A percentile compares a stretch with the other conserved stretches of the same genome.
Conservation (phyloP, 371 early-diverging fungal genomes). For the Lichtheimia ornata region DNA sequence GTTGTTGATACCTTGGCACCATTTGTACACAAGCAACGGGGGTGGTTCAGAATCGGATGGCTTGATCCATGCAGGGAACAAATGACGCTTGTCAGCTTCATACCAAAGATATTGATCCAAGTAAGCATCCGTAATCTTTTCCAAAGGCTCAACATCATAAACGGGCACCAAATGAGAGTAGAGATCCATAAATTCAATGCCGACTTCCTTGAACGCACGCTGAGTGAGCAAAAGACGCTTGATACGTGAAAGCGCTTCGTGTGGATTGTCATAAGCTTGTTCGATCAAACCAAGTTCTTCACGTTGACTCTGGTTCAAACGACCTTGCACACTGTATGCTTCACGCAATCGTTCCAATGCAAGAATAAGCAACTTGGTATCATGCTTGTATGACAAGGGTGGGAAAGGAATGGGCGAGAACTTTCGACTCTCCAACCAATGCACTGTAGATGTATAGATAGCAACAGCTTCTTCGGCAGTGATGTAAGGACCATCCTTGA, state of each 20-base stretch:
- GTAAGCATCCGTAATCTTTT: slow-evolving; percentile 99
- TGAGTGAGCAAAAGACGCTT: slow-evolving; percentile 96
- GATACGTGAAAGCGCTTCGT: slow-evolving; percentile 92
- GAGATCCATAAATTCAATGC: slow-evolving; percentile 98
- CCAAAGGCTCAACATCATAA: slow-evolving; percentile 96
- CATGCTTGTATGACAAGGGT: slow-evolving; percentile 98
- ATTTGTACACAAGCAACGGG: slow-evolving; percentile 95
- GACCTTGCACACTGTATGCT: slow-evolving; percentile 94
- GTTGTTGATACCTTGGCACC: slow-evolving; percentile 98
- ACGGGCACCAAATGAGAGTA: slow-evolving; percentile 95
- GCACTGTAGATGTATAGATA: slow-evolving; percentile 95
- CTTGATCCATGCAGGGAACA: slow-evolving; percentile 98
- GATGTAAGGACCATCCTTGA: slow-evolving; percentile 98
- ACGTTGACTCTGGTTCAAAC: slow-evolving; percentile 94
- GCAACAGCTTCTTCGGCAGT: slow-evolving; percentile 97
- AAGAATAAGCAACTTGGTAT: slow-evolving; percentile 94
- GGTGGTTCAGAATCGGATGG: slow-evolving; percentile 98
- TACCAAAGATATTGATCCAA: slow-evolving; percentile 99
- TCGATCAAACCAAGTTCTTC: slow-evolving; percentile 98
- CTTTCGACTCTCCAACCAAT: slow-evolving; percentile 97
- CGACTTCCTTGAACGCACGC: slow-evolving; percentile 98
- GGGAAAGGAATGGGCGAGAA: slow-evolving; percentile 99
- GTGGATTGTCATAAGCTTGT: slow-evolving; percentile 97
- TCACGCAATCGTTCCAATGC: slow-evolving; percentile 96
- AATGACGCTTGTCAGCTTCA: slow-evolving; percentile 83